Evolutionary conservation across 192 early-diverging fungal species (phyloP).

Genomic region (Rhizophagus prolifer): DNA sequence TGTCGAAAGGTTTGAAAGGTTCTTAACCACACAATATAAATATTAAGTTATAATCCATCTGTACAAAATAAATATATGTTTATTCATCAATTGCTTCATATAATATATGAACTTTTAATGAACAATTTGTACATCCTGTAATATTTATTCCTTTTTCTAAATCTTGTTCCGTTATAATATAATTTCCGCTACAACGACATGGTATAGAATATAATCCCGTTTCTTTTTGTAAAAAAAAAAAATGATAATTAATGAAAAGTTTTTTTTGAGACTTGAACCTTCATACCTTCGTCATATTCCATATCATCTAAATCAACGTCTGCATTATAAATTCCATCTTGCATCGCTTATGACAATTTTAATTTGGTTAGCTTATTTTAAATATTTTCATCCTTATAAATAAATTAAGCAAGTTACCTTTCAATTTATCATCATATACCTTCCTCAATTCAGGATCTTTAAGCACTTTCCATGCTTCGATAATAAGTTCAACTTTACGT

Average conservation of each 20-base stretch:
- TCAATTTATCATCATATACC: slow-evolving; percentile 52
- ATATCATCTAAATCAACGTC: slow-evolving; percentile 83
- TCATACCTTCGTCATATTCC: slow-evolving; percentile 68
- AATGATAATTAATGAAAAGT: background rate
- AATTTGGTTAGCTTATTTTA: no score
- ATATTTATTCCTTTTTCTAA: slow-evolving; percentile 63
- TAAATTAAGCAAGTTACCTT: slow-evolving; percentile 32
- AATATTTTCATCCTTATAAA: no score
- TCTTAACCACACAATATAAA: no score
- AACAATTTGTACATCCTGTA: slow-evolving; percentile 66
- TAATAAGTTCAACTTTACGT: slow-evolving; percentile 38
- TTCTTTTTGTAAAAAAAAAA: slow-evolving; percentile 25
- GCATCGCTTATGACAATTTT: slow-evolving; percentile 23
- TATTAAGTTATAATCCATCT: no score
- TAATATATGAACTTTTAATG: slow-evolving; percentile 65
- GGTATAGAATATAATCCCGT: slow-evolving; percentile 43
- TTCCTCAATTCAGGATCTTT: slow-evolving; percentile 42
- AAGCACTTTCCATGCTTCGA: slow-evolving; percentile 59
- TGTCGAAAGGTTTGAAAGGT: no score
- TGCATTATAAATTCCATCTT: slow-evolving; percentile 62
- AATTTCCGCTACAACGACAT: slow-evolving; percentile 69
- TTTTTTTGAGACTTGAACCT: slow-evolving; percentile 10
- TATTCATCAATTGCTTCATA: slow-evolving; percentile 47
- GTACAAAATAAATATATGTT: background rate
- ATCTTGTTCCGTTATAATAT: slow-evolving; percentile 62